These are phyloP conservation scores for Didymella keratinophila DNA, from an alignment of 2,329 filamentous ascomycete genomes.

Conservation along the genomic window DNA sequence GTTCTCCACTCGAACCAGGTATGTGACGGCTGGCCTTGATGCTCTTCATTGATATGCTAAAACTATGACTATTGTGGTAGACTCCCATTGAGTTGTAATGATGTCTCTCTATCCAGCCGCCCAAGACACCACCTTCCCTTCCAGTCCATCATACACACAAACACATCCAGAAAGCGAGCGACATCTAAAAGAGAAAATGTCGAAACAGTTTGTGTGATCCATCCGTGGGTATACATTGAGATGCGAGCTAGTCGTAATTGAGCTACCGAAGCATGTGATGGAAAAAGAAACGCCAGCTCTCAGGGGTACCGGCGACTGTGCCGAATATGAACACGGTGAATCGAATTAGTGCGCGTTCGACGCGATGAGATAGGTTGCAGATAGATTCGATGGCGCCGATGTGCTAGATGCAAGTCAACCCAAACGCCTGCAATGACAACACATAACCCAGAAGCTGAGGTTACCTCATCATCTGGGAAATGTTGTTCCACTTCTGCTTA, in stretches of 20 bases:
- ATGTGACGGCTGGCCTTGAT: not conserved
- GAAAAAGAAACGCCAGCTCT: slow-evolving; percentile 14
- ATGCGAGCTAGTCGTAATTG: slow-evolving; percentile 24
- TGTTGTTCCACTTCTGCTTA: slow-evolving; percentile 59
- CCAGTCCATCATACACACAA: slow-evolving; percentile 16
- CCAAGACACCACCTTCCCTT: not conserved
- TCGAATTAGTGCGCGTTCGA: slow-evolving; percentile 38
- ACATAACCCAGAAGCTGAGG: slow-evolving; percentile 20
- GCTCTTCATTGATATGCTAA: slow-evolving; percentile 6
- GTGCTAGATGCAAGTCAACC: slow-evolving; percentile 33
- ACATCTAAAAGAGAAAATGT: slow-evolving; percentile 21
- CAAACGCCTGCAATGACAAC: slow-evolving; percentile 30
- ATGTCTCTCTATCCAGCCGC: slow-evolving; percentile 1
- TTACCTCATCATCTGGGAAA: slow-evolving; percentile 56
- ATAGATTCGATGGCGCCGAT: slow-evolving; percentile 31
- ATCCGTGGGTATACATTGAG: slow-evolving; percentile 38
- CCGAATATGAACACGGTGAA: slow-evolving; percentile 45
- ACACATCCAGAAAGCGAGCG: slow-evolving; percentile 26
- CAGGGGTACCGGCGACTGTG: slow-evolving; percentile 9
- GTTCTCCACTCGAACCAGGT: too few relatives aligned
- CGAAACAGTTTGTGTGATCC: slow-evolving; percentile 21
- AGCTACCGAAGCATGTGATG: slow-evolving; percentile 17
- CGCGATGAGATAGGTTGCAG: slow-evolving; percentile 30
- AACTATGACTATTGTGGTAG: slow-evolving; percentile 5
- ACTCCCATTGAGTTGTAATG: not conserved